phyloP scores from a whole-genome alignment of 257 asterid species.

The Anisodus tanguticus region DNA sequence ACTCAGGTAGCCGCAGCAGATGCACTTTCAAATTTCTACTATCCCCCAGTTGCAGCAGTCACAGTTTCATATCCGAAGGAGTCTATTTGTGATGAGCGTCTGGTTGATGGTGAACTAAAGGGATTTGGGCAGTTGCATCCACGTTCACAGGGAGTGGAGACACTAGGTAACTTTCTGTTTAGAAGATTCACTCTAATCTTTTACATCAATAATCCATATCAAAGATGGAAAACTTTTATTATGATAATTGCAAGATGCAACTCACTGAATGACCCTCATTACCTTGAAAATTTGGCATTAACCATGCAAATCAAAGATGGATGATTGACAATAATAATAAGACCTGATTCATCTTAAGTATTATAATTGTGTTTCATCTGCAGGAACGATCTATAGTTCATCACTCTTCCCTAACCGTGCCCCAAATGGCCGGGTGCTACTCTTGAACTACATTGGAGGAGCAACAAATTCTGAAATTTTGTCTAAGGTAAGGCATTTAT shows the following conservation, averaged over 20 bases:
- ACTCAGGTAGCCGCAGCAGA: conserved; percentile 80
- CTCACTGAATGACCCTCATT: background rate
- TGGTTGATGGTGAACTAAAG: conserved; percentile 83
- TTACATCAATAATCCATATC: background rate
- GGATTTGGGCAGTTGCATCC: conserved; percentile 99
- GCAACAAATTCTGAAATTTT: conserved; percentile 79
- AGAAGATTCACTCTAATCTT: background rate
- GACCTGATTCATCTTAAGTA: background rate
- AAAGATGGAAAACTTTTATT: conserved; percentile 1
- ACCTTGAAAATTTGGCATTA: conserved; percentile 11
- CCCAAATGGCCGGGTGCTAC: conserved; percentile 87
- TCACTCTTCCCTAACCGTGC: conserved; percentile 97
- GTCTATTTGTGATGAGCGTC: conserved; percentile 74
- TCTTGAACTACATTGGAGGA: conserved; percentile 96
- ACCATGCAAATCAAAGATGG: background rate
- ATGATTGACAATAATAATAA: background rate
- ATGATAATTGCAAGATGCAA: conserved; percentile 10
- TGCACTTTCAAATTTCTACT: conserved; percentile 70
- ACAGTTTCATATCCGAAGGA: conserved; percentile 85
- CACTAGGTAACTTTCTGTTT: conserved; percentile 64
- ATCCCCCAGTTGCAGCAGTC: conserved; percentile 98
- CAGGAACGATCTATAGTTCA: conserved; percentile 98
- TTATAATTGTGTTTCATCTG: conserved; percentile 33
- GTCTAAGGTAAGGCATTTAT: conserved; percentile 62
- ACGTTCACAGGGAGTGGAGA: conserved; percentile 95